Percentiles rank a stretch among this genome's conserved stretches.
Evolutionary conservation across 2,329 filamentous ascomycete species (phyloP).

Genomic region (Talaromyces sp.): DNA sequence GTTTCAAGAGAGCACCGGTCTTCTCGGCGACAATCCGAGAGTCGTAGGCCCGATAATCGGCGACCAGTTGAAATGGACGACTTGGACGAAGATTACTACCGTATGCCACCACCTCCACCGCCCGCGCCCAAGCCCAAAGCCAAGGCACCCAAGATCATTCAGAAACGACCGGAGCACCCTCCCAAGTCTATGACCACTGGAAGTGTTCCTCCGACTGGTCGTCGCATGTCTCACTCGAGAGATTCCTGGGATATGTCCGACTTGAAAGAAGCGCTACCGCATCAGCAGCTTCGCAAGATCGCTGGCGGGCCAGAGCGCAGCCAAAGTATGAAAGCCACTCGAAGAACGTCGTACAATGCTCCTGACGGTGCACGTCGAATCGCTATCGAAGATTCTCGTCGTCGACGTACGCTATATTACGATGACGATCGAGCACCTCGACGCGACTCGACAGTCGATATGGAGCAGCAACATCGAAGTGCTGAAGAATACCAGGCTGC

Average conservation of each 20-base stretch:
- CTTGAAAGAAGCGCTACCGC: slow-evolving; percentile 26
- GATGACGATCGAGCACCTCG: slow-evolving; percentile 12
- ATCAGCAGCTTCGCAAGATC: slow-evolving; percentile 24
- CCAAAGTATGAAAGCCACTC: slow-evolving; percentile 24
- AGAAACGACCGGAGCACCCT: slow-evolving; percentile 26
- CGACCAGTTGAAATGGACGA: slow-evolving; percentile 15
- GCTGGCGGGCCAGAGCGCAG: slow-evolving; percentile 26
- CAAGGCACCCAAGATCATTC: slow-evolving; percentile 29
- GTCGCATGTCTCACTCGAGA: slow-evolving; percentile 22
- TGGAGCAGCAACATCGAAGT: slow-evolving; percentile 34
- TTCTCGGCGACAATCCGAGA: slow-evolving; percentile 20
- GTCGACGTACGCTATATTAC: slow-evolving; percentile 29
- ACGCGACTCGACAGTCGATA: slow-evolving; percentile 7
- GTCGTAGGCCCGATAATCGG: slow-evolving; percentile 11
- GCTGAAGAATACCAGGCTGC: slow-evolving; percentile 37
- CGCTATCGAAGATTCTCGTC: slow-evolving; percentile 28
- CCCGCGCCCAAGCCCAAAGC: slow-evolving; percentile 19
- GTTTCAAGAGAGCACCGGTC: slow-evolving; percentile 24
- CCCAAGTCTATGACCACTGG: slow-evolving; percentile 28
- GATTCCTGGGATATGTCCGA: slow-evolving; percentile 29
- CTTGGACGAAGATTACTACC: slow-evolving; percentile 37
- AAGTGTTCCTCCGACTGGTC: slow-evolving; percentile 18
- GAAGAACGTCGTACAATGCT: slow-evolving; percentile 30
- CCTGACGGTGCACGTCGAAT: slow-evolving; percentile 24
- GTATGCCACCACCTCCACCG: slow-evolving; percentile 37